Conservation (phyloP, 345 rosid species). For the Anastatica hierochuntica region DNA sequence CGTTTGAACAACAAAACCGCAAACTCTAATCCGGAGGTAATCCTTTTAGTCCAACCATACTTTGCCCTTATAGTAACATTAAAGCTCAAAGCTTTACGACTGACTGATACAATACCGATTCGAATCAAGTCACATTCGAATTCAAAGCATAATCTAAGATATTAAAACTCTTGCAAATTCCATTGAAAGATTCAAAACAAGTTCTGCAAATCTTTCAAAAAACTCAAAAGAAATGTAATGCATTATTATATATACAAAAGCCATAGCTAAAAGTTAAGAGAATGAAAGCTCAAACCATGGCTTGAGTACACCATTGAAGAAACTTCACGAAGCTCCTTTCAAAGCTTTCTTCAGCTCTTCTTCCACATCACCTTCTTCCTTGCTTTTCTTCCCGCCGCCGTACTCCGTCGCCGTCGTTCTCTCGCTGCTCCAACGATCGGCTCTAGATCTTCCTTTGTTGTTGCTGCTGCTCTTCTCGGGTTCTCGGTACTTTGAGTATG, state of each 20-base stretch:
- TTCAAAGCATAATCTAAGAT: too few species aligned
- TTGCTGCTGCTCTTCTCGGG: slow-evolving; percentile 30
- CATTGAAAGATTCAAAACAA: slow-evolving; percentile 9
- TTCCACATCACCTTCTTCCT: slow-evolving; percentile 40
- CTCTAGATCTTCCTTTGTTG: slow-evolving; percentile 26
- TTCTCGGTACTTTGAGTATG: slow-evolving; percentile 35
- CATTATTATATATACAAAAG: not conserved
- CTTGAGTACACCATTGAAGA: not conserved
- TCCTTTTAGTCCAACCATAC: too few species aligned
- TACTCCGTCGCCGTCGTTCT: slow-evolving; percentile 28
- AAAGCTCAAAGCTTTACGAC: too few species aligned
- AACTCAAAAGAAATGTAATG: slow-evolving; percentile 1
- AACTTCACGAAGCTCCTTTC: too few species aligned
- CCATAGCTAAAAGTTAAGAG: slow-evolving; percentile 1
- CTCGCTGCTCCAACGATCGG: slow-evolving; percentile 39
- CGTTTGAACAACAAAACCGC: too few species aligned
- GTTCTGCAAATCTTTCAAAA: not conserved
- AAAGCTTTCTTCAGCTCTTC: slow-evolving; percentile 64
- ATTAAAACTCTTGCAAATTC: not conserved
- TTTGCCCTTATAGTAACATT: too few species aligned
- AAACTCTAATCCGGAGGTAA: too few species aligned
- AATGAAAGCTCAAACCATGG: not conserved
- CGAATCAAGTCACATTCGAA: too few species aligned
- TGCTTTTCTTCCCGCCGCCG: slow-evolving; percentile 20
- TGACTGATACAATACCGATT: too few species aligned